These are phyloP conservation scores for Aspergillus pseudonomiae DNA, from an alignment of 2,329 filamentous ascomycete genomes.

Conservation along the genomic window DNA sequence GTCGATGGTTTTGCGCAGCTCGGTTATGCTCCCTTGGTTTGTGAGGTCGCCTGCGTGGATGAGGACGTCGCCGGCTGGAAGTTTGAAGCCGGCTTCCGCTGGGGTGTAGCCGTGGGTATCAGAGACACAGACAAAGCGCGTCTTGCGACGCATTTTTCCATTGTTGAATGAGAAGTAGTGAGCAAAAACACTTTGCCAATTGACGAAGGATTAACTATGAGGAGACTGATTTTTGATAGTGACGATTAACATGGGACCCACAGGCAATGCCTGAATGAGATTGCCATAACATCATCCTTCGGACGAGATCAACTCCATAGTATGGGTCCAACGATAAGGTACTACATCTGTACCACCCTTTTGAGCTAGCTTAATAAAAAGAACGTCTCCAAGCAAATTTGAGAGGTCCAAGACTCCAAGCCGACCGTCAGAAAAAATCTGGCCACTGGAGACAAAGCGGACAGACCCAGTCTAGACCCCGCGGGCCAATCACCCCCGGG, in stretches of 20 bases:
- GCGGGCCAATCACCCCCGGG: neutral
- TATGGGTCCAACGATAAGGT: neutral
- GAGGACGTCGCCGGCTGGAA: conserved; percentile 60
- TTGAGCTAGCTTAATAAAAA: neutral
- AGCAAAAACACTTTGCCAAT: neutral
- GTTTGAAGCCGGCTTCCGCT: conserved; percentile 49
- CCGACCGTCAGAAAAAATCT: neutral
- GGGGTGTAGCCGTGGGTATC: conserved; percentile 61
- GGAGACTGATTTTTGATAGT: neutral
- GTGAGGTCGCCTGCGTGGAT: conserved; percentile 64
- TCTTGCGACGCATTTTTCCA: conserved; percentile 39
- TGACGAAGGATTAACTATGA: neutral
- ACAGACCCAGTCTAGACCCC: neutral
- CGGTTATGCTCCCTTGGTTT: conserved; percentile 56
- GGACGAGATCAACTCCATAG: neutral
- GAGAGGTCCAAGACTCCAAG: neutral
- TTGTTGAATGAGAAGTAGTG: neutral
- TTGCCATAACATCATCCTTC: neutral
- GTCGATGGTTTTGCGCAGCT: conserved; percentile 54
- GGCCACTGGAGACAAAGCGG: neutral
- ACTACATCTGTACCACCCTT: neutral
- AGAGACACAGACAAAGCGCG: conserved; percentile 61
- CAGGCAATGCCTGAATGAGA: neutral
- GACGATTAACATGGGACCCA: neutral
- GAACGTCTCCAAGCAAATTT: neutral